Percentiles rank a stretch among this genome's conserved stretches.
These are phyloP conservation scores for Epichloe sibirici DNA, from an alignment of 2,329 filamentous ascomycete species.

Conservation along the genomic window DNA sequence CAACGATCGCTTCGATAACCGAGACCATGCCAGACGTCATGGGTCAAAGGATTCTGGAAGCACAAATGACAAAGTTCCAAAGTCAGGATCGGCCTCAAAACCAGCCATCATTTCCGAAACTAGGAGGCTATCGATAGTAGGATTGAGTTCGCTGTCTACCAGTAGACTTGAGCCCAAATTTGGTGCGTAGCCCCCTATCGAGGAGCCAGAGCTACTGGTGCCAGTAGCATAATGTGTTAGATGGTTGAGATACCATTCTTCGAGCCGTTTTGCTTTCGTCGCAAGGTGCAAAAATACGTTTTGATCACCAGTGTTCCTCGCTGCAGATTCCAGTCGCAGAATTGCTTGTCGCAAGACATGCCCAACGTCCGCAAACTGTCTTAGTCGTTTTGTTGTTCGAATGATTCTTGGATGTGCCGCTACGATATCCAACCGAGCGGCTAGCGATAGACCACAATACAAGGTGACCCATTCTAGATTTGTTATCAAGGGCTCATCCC, in stretches of 20 bases:
- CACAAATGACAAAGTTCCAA: not conserved
- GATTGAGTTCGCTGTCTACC: not conserved
- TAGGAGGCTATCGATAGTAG: not conserved
- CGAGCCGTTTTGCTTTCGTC: slow-evolving; percentile 10
- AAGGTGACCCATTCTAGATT: slow-evolving; percentile 21
- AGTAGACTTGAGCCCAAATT: not conserved
- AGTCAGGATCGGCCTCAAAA: not conserved
- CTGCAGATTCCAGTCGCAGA: slow-evolving; percentile 15
- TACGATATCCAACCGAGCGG: slow-evolving; percentile 17
- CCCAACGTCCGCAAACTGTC: slow-evolving; percentile 17
- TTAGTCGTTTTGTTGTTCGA: slow-evolving; percentile 15
- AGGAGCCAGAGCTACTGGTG: not conserved
- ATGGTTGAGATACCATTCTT: slow-evolving; percentile 12
- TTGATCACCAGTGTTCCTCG: slow-evolving; percentile 9
- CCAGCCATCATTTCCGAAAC: not conserved
- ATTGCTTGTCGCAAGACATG: slow-evolving; percentile 18
- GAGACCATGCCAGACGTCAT: not conserved
- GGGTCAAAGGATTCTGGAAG: not conserved
- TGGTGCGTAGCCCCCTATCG: not conserved
- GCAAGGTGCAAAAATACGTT: slow-evolving; percentile 16
- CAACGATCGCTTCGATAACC: no score
- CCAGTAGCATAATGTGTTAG: not conserved
- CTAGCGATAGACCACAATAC: slow-evolving; percentile 18
- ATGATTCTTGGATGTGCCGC: slow-evolving; percentile 14
- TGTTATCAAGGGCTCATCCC: slow-evolving; percentile 16